Conservation (phyloP, 2,329 filamentous ascomycete genomes). For the Bertia moriformis region DNA sequence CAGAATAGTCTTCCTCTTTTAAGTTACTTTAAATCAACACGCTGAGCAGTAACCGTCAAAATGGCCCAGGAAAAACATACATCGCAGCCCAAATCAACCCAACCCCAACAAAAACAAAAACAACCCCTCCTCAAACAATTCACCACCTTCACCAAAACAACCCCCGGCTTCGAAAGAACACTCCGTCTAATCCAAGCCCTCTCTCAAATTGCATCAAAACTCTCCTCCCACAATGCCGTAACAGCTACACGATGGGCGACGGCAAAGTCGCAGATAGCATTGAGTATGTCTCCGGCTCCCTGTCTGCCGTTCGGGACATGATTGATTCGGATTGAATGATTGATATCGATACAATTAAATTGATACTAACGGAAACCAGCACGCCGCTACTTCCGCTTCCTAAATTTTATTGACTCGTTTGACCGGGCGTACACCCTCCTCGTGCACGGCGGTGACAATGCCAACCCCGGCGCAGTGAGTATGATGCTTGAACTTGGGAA, state of each 20-base stretch:
- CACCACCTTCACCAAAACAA: conserved; percentile 14
- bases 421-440: not conserved
- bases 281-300: not conserved
- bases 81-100: too few species aligned
- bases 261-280: not conserved
- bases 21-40: too few species aligned
- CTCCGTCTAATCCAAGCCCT: conserved; percentile 20
- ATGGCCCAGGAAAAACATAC: too few species aligned
- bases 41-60: too few species aligned
- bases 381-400: conserved; percentile 1
- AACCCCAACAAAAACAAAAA: too few species aligned
- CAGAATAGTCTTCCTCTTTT: too few species aligned
- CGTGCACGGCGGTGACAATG: not conserved
- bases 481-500: not conserved
- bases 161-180: conserved; percentile 18
- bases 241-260: not conserved
- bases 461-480: not conserved
- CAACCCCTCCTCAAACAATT: conserved; percentile 12
- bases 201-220: conserved; percentile 14
- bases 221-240: conserved; percentile 6
- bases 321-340: not conserved
- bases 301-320: not conserved
- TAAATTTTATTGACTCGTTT: not conserved
- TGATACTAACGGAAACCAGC: too few species aligned
- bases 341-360: too few species aligned